Evolutionary conservation across 306 rosid species (phyloP).

Genomic region (Vachellia pachyceras): DNA sequence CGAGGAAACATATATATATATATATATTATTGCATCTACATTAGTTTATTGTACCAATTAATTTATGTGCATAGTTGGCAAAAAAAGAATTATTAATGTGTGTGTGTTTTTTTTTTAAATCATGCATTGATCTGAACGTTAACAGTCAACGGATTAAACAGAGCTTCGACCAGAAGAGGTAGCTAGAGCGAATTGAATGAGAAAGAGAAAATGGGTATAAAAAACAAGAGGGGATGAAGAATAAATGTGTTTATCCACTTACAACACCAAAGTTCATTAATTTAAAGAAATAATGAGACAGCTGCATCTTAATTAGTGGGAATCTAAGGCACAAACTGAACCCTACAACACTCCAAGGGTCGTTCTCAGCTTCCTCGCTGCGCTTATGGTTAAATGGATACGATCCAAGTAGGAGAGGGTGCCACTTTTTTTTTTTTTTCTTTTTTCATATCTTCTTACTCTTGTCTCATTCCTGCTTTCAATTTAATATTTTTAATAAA

Average conservation of each 20-base stretch:
- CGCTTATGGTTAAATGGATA: neutral
- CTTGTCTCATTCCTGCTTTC: neutral
- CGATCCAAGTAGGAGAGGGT: neutral
- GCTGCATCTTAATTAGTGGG: slow-evolving; percentile 3
- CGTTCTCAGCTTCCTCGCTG: slow-evolving; percentile 10
- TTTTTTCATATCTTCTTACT: neutral
- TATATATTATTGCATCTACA: no score
- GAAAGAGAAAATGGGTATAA: neutral
- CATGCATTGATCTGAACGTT: neutral
- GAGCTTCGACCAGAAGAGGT: neutral
- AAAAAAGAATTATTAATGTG: no score
- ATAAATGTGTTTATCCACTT: neutral
- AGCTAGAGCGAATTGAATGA: neutral
- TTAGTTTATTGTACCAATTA: neutral
- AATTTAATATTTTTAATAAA: no score
- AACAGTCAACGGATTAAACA: neutral
- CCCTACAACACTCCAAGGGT: slow-evolving; percentile 36
- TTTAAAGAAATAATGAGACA: neutral
- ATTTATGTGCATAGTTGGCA: neutral
- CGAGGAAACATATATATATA: neutral
- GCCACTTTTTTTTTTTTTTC: no score
- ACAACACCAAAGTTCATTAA: neutral
- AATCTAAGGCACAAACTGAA: slow-evolving; percentile 28
- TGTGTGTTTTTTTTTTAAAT: neutral
- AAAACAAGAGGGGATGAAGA: neutral